Evolutionary conservation across 371 early-diverging fungal genomes (phyloP).

Genomic region (Syncephalastrum contaminatum): DNA sequence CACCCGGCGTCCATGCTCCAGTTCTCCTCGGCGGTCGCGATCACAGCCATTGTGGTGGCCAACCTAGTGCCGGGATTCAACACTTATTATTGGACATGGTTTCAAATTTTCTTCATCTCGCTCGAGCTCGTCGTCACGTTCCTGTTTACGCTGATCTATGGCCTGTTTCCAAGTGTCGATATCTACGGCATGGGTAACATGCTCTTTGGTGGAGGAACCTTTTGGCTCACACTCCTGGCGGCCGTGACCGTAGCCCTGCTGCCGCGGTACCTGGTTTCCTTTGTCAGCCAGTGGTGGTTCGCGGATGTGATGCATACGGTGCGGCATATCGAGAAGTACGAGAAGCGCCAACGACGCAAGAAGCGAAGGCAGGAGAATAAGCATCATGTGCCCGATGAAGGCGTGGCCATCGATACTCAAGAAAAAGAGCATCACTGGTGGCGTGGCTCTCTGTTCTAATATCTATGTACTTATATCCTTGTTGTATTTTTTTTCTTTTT

Average conservation of each 20-base stretch:
- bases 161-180: slow-evolving; percentile 43
- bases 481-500: too few species aligned
- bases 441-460: too few species aligned
- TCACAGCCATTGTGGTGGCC: slow-evolving; percentile 64
- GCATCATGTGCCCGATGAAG: too few species aligned
- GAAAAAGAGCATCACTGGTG: too few species aligned
- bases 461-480: too few species aligned
- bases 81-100: slow-evolving; percentile 77
- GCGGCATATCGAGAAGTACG: slow-evolving; percentile 55
- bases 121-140: slow-evolving; percentile 47
- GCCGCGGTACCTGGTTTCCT: slow-evolving; percentile 62
- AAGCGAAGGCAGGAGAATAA: neutral
- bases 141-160: slow-evolving; percentile 62
- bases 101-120: slow-evolving; percentile 50
- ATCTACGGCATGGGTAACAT: slow-evolving; percentile 62
- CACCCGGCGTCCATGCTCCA: slow-evolving; percentile 43
- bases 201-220: slow-evolving; percentile 60
- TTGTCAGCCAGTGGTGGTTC: slow-evolving; percentile 61
- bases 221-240: slow-evolving; percentile 71
- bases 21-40: slow-evolving; percentile 61
- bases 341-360: slow-evolving; percentile 13
- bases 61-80: slow-evolving; percentile 74
- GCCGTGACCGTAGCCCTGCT: slow-evolving; percentile 60
- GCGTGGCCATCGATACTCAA: too few species aligned
- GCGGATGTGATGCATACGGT: slow-evolving; percentile 74